Conservation (phyloP, 1,284 basidiomycete species). For the Puccinia horiana region DNA sequence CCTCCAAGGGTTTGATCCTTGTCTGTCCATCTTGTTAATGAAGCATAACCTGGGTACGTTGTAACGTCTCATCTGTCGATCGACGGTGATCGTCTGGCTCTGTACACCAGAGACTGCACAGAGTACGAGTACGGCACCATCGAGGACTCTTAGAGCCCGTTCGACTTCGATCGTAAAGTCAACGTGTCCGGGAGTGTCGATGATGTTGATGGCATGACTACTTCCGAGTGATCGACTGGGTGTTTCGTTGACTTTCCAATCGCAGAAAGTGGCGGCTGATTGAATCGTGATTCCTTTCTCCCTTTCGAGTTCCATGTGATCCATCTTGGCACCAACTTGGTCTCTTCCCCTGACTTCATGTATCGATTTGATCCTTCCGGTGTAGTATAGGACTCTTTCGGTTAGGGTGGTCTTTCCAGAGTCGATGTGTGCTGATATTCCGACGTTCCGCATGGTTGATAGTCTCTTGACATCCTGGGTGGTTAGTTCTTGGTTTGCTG, state of each 20-base stretch:
- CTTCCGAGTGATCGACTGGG: conserved; percentile 55
- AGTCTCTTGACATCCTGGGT: conserved; percentile 57
- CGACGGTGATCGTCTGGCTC: conserved; percentile 98
- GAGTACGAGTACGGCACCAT: conserved; percentile 92
- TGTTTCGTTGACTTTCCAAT: conserved; percentile 67
- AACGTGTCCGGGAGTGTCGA: conserved; percentile 98
- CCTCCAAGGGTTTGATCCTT: conserved; percentile 94
- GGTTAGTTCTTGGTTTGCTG: conserved; percentile 48
- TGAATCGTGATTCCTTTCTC: conserved; percentile 99
- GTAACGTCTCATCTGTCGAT: conserved; percentile 97
- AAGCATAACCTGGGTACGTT: conserved; percentile 93
- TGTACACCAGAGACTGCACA: conserved; percentile 97
- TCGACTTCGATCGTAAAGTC: conserved; percentile 99
- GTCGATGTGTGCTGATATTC: conserved; percentile 65
- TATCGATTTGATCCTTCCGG: conserved; percentile 90
- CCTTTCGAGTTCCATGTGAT: conserved; percentile 97
- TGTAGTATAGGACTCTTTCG: conserved; percentile 96
- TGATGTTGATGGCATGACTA: conserved; percentile 75
- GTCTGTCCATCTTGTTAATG: conserved; percentile 99
- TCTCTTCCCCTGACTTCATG: conserved; percentile 97
- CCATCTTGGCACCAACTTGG: conserved; percentile 98
- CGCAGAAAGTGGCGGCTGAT: conserved; percentile 95
- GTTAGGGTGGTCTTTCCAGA: conserved; percentile 98
- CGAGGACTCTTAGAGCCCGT: conserved; percentile 89
- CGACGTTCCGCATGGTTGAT: conserved; percentile 60